Base-by-base conservation (phyloP, 176 grass and related monocot species). In the Poa annua region DNA sequence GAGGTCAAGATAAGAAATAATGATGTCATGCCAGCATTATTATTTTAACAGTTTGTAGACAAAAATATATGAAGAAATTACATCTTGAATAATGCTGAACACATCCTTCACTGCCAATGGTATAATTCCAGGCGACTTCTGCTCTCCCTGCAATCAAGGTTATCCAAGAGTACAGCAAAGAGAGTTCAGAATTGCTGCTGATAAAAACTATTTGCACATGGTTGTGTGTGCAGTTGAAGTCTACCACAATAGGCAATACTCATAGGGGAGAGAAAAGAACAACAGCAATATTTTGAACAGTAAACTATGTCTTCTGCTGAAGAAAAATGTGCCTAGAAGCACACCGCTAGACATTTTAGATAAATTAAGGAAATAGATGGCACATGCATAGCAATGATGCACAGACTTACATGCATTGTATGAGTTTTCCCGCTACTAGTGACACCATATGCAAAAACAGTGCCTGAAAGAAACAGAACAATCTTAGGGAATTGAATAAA, bases 61-160 rank as follows among this genome's bases (percentile, higher is more conserved):
- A 79, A 21, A 48, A 75, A 83, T 3, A 73, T 73, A 32, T 70
- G 25, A 82, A 80, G 4, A 80, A 36, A 66, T 90, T 88, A 98
- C 96, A 81, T 98, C 92, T 95, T 98, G 96, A 85, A 98, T 98
- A 88, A 98, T 98, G 80, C 96, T 95, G 85, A 98, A 98, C 34
- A 98, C 96, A 88, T 98, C 92, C 80, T 98, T 98, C 85, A 98
- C 92, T 13, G 96, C 96, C 86, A 95, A 78, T 35, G 96, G 96
- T 82, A 98, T 98, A 38, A 95, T 98, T 83, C 96, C 96, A 87
- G 96, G 96, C 57, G 96, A 98, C 55, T 98, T 98, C 82, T 98
- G 96, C 44, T 98, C 96, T 47, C 96, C 96, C 96, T 98, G 45
- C 20, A 91, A 85, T 50, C 16, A 87, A 62, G 16, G 61, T 74